Percentiles rank a stretch among this genome's conserved stretches.
phyloP scores from a whole-genome alignment of 805 yeast genomes.

The Candida verbasci region DNA sequence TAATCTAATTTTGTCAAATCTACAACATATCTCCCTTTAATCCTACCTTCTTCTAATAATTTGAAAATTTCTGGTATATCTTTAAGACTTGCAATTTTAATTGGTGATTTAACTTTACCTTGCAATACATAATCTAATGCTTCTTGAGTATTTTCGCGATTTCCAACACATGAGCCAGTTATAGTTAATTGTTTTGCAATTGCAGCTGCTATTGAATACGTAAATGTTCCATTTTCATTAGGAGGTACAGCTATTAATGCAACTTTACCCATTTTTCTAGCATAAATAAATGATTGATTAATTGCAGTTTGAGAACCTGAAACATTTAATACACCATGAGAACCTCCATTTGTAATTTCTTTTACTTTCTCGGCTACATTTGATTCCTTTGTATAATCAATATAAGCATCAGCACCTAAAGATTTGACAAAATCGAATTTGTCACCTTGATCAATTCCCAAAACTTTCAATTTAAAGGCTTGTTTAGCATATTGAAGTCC shows the following conservation, averaged over 20 bases:
- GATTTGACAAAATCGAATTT: conserved; percentile 50
- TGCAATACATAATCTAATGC: conserved; percentile 71
- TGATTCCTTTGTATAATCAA: conserved; percentile 54
- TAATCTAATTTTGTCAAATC: too few relatives aligned
- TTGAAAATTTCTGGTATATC: conserved; percentile 65
- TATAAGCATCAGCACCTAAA: conserved; percentile 61
- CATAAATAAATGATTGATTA: conserved; percentile 51
- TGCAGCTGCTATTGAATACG: conserved; percentile 65
- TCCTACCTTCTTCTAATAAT: conserved; percentile 79
- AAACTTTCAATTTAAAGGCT: conserved; percentile 73
- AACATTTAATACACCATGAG: conserved; percentile 72
- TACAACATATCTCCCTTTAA: conserved; percentile 84
- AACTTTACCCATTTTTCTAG: conserved; percentile 30
- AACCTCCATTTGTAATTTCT: conserved; percentile 65
- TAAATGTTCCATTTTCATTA: conserved; percentile 66
- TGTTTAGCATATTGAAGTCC: conserved; percentile 70
- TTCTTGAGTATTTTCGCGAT: conserved; percentile 82
- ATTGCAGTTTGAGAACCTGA: conserved; percentile 71
- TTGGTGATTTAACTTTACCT: conserved; percentile 69
- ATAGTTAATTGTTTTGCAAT: conserved; percentile 71
- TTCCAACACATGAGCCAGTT: conserved; percentile 84
- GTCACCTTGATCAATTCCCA: conserved; percentile 71
- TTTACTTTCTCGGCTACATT: conserved; percentile 53
- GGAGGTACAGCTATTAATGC: conserved; percentile 71
- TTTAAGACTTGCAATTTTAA: conserved; percentile 72